Evolutionary conservation across 208 protist genomes (phyloP), one percentile per base, ranked within the genome.

Genomic region (Endotrypanum monterogeii): DNA sequence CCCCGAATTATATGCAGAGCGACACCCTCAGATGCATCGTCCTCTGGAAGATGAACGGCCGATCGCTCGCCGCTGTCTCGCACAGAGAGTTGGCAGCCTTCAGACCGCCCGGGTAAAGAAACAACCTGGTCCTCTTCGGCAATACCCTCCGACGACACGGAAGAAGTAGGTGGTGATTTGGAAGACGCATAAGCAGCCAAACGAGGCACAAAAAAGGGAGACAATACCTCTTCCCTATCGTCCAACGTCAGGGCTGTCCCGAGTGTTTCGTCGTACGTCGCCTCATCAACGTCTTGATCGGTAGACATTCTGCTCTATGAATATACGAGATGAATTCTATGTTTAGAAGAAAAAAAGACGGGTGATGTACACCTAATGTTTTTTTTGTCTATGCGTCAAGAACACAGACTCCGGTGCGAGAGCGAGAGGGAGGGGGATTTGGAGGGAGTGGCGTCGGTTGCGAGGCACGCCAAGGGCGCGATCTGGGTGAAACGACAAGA

Each of bases 151-250:
- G 70, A 80, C 18, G 76, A 69, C 51, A 63, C 35, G 11, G 69
- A 66, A 1, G 58, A 76, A 25, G 52, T 18, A 48, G 57, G 18
- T 20, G 30, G n/a, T 48, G 35, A 50, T 9, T 60, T 20, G 9
- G 74, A 67, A 1, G 58, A 51, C 28, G 74, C 73, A 67, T 83
- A 88, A 11, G 82, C 58, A 37, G 87, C 84, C 3, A 92, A 78
- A 1, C 81, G 84, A 11, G 89, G 87, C 12, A 83, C 77, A 14
- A 94, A 63, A 62, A 86, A 94, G 23, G 81, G 44, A 37, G 61
- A 83, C 5, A 72, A 67, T 5, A 83, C 84, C 5, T 77, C 69
- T 1, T 56, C 67, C 28, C 75, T 83, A 6, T 79, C 72, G 0
- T 66, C 66, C 32, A 65, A 54, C 52, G 78, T 78, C 6, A 67